Percentiles rank a stretch among this genome's conserved stretches.
phyloP scores from a whole-genome alignment of 2,329 filamentous ascomycete genomes.

The Clonostachys solani region DNA sequence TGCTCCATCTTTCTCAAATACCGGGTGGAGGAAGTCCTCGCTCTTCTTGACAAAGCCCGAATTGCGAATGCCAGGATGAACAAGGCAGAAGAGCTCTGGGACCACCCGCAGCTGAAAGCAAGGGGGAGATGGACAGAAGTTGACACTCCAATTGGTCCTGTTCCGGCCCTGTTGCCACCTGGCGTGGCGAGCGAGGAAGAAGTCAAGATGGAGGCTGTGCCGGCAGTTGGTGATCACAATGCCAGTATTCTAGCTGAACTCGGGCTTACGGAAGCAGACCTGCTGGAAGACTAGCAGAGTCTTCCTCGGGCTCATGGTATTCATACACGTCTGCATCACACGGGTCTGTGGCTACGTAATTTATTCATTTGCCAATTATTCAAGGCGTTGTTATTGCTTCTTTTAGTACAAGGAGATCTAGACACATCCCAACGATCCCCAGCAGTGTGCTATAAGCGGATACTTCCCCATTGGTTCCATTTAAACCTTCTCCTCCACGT shows the following conservation, averaged over 20 bases:
- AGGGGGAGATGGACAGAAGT: conserved; percentile 46
- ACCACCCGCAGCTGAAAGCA: conserved; percentile 46
- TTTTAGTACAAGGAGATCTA: too few relatives aligned
- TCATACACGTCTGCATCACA: too few relatives aligned
- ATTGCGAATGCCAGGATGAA: conserved; percentile 54
- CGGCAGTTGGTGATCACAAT: conserved; percentile 3
- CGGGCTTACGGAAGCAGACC: neutral
- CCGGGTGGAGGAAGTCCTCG: conserved; percentile 31
- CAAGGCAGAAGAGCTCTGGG: conserved; percentile 49
- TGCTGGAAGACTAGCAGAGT: too few relatives aligned
- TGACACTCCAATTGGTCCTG: conserved; percentile 35
- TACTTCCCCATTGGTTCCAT: too few relatives aligned
- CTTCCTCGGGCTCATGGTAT: too few relatives aligned
- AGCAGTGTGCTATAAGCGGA: too few relatives aligned
- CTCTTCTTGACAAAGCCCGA: conserved; percentile 36
- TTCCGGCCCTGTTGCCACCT: conserved; percentile 42
- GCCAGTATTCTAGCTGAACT: conserved; percentile 1
- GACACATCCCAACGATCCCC: too few relatives aligned
- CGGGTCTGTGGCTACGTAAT: too few relatives aligned
- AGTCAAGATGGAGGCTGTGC: conserved; percentile 1
- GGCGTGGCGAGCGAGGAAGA: neutral
- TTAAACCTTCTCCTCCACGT: too few relatives aligned
- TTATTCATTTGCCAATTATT: too few relatives aligned
- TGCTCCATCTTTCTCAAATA: conserved; percentile 29
- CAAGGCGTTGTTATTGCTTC: too few relatives aligned